Evolutionary conservation across 805 yeast genomes (phyloP).

Genomic region (Teunomyces aglyptinius): DNA sequence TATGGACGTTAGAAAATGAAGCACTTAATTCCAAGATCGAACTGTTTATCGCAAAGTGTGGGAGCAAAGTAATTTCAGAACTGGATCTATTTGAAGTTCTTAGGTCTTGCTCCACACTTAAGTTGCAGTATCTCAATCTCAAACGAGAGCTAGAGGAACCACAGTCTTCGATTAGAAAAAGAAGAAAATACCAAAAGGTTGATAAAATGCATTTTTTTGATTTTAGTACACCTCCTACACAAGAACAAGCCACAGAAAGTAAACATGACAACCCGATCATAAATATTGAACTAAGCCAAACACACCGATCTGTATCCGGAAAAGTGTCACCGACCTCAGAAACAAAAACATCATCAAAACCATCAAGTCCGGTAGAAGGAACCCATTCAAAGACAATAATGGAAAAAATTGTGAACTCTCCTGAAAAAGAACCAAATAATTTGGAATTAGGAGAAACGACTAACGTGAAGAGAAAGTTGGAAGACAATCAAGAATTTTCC

Average conservation of each 20-base stretch:
- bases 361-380: not conserved
- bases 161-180: constrained; percentile 20
- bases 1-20: not conserved
- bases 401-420: not conserved
- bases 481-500: not conserved
- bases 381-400: too few relatives aligned
- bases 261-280: not conserved
- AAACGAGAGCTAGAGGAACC: constrained; percentile 2
- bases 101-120: constrained; percentile 4
- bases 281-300: not conserved
- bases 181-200: constrained; percentile 32
- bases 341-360: not conserved
- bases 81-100: constrained; percentile 8
- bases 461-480: not conserved
- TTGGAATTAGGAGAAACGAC: not conserved
- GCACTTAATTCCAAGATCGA: not conserved
- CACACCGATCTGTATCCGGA: too few relatives aligned
- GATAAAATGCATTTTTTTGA: constrained; percentile 36
- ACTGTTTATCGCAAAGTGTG: not conserved
- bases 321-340: not conserved
- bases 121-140: constrained; percentile 1
- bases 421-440: not conserved
- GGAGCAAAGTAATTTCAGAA: constrained; percentile 5
- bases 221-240: constrained; percentile 12
- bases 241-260: not conserved